phyloP scores from a whole-genome alignment of 345 rosid genomes.

The Arabis alpina region DNA sequence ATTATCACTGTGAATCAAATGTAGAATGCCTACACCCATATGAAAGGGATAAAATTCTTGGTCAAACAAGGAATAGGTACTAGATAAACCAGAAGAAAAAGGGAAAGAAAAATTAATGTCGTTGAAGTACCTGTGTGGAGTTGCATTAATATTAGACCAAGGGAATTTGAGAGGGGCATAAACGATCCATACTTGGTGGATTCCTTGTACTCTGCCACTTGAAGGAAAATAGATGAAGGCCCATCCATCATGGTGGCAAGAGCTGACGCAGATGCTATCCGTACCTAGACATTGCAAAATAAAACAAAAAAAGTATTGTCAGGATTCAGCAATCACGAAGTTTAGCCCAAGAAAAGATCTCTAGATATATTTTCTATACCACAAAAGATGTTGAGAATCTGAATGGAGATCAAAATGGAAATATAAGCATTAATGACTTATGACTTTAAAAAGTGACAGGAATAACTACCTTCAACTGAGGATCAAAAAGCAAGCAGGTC shows the following conservation, averaged over 20 bases:
- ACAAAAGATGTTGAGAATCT: slow-evolving; percentile 24
- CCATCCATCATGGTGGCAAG: slow-evolving; percentile 89
- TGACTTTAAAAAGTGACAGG: slow-evolving; percentile 10
- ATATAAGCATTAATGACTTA: slow-evolving; percentile 11
- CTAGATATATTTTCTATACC: not conserved
- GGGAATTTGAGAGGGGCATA: slow-evolving; percentile 83
- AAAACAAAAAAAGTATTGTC: slow-evolving; percentile 19
- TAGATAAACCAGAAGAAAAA: slow-evolving; percentile 18
- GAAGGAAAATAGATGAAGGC: slow-evolving; percentile 80
- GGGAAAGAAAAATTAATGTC: slow-evolving; percentile 20
- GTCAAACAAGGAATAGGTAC: slow-evolving; percentile 18
- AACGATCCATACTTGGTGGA: slow-evolving; percentile 69
- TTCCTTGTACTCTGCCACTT: slow-evolving; percentile 92
- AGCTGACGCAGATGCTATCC: slow-evolving; percentile 81
- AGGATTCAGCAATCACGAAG: slow-evolving; percentile 28
- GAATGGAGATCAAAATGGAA: slow-evolving; percentile 24
- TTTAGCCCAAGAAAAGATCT: slow-evolving; percentile 10
- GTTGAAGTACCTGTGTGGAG: slow-evolving; percentile 78
- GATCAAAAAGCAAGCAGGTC: slow-evolving; percentile 89
- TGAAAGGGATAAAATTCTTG: slow-evolving; percentile 12
- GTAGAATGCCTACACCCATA: slow-evolving; percentile 65
- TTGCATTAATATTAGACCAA: slow-evolving; percentile 84
- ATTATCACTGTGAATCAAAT: slow-evolving; percentile 74
- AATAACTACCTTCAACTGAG: slow-evolving; percentile 72
- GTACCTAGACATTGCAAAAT: slow-evolving; percentile 59